Base-by-base conservation (phyloP, 2,329 filamentous ascomycete species). In the Trichophyton schoenleinii region DNA sequence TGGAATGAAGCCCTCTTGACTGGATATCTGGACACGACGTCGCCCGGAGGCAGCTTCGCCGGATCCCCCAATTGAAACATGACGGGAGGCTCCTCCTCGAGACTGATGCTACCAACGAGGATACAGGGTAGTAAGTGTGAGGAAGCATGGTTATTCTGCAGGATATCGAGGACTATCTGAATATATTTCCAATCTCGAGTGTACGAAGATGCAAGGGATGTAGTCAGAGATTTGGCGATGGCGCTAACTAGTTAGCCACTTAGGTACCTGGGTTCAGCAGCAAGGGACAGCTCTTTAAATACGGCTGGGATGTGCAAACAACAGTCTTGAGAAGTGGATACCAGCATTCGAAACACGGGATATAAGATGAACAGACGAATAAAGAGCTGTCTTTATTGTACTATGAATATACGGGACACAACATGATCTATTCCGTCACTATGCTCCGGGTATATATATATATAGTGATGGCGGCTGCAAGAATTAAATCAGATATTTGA, bases 1-100 rank as follows among this genome's bases (percentile, higher is more conserved):
- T 44, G n/a, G 48, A 44, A 49, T 59, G 58, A 2, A 59, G 42
- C 18, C 44, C 28, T 36, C 58, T 59, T 49, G 58, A 46, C 46
- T 59, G 58, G 41, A 48, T 34, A 18, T 52, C 34, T 34, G 34
- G n/a, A 55, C 52, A 34, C n/a, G 15, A 36, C 52, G 52, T 55
- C 36, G 52, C n/a, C 13, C n/a, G 28, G 36, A 36, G 3, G 8
- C 52, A 55, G 31, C 52, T 55, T 55, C 34, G 52, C 28, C n/a
- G 52, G 25, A 22, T 7, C 25, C n/a, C 15, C 28, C 13, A 11
- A 38, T 20, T 34, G 52, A 28, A 28, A 36, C 52, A 20, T 55
- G n/a, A 18, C 7, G n/a, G 18, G 4, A 34, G 52, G 5, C 34
- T 36, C 3, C 15, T 36, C 28, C 25, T 36, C 18, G 46, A 52